Percentiles rank a stretch among this genome's conserved stretches.
Evolutionary conservation across 495 filamentous ascomycete genomes (phyloP).

Genomic region (Lepidopterella palustris): DNA sequence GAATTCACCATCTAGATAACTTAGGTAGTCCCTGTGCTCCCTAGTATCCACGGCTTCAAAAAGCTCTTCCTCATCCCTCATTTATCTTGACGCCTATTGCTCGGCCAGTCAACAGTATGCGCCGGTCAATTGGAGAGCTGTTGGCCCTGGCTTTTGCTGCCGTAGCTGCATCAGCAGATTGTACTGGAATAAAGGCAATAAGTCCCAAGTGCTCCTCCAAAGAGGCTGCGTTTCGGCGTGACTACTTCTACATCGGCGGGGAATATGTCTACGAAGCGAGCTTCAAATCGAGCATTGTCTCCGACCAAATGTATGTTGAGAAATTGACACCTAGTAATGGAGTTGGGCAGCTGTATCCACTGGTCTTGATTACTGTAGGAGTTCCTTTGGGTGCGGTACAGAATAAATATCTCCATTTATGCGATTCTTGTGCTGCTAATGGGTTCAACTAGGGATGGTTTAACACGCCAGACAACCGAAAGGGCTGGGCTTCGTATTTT

Average conservation of each 20-base stretch:
- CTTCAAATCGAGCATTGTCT: neutral
- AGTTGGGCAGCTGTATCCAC: constrained; percentile 3
- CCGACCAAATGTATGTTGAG: constrained; percentile 31
- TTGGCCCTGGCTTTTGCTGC: too few species aligned
- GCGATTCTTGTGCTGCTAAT: neutral
- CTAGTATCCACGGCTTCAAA: too few species aligned
- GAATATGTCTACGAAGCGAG: constrained; percentile 12
- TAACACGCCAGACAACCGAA: constrained; percentile 44
- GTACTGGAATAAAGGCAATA: too few species aligned
- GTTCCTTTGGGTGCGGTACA: constrained; percentile 24
- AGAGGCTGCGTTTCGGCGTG: too few species aligned
- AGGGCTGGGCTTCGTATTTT: constrained; percentile 46
- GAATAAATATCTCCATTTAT: neutral
- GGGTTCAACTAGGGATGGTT: constrained; percentile 30
- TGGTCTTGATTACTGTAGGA: constrained; percentile 23
- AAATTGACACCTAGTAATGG: constrained; percentile 13
- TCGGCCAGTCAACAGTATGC: too few species aligned
- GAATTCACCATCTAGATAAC: too few species aligned
- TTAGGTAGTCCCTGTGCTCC: too few species aligned
- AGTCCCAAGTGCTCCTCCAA: too few species aligned
- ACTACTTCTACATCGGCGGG: constrained; percentile 27
- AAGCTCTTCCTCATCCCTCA: too few species aligned
- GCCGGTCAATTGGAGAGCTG: too few species aligned
- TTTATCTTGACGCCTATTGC: too few species aligned
- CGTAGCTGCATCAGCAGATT: too few species aligned